Base-by-base conservation (phyloP, 2,329 filamentous ascomycete species). In the Fusarium hainanense region DNA sequence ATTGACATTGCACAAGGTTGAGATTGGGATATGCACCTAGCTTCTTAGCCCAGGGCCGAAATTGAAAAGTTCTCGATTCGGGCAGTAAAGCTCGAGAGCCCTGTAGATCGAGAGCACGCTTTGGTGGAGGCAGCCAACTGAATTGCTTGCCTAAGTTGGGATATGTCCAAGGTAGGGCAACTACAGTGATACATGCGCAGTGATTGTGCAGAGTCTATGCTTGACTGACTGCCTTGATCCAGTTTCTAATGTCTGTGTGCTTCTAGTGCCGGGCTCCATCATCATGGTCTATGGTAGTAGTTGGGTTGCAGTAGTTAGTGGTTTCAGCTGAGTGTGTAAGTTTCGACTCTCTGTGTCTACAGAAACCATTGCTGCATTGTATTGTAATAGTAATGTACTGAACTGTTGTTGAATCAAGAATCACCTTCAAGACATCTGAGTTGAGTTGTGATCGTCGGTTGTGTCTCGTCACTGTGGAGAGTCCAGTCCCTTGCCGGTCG, bases 401-500 rank as follows among this genome's bases (percentile, higher is more conserved):
- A 25, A 21, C 13, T 43, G 20, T 52, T 52, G 32, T 18, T 28
- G 23, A 42, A 52, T 52, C 37, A 52, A 52, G 34, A 52, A 41
- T 28, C 21, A 16, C 9, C 21, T 27, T n/a, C 12, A 13, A n/a
- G 43, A 27, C 16, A 34, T 40, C 52, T 55, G 21, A 55, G 41
- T 55, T 25, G 56, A 56, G 49, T 54, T 50, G 42, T 58, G 66
- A 69, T 69, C 66, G 37, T 30, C 54, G 52, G 46, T 28, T n/a
- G 25, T 58, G 54, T 47, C 62, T 69, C 66, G 57, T 66, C 67
- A 55, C 42, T 68, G 67, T 70, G 67, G 67, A 48, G 66, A 54
- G 40, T 52, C 34, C 48, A 61, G 34, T 58, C 46, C 32, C 63
- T 66, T 52, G 34, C 49, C 49, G 21, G 46, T 32, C 44, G 62